Conservation (phyloP, 176 grass and related monocot genomes). For the Avena insularis region DNA sequence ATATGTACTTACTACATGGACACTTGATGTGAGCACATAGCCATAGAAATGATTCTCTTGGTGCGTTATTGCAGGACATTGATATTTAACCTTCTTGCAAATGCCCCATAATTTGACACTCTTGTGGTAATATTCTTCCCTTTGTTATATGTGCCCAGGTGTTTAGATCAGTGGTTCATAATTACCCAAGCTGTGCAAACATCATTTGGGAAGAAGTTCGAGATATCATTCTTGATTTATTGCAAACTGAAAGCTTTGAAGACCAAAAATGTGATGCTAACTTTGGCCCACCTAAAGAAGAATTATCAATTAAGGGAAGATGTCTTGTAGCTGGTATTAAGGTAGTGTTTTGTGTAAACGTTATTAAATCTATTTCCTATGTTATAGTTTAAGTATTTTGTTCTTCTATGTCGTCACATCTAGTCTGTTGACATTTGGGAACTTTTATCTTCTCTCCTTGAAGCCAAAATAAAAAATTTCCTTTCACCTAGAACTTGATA, state of each 20-base stretch:
- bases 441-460: slow-evolving; percentile 1
- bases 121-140: slow-evolving; percentile 22
- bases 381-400: background rate
- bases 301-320: slow-evolving; percentile 67
- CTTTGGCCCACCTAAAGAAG: slow-evolving; percentile 65
- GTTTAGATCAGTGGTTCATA: slow-evolving; percentile 78
- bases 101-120: slow-evolving; percentile 11
- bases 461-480: background rate
- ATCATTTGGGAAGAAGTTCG: slow-evolving; percentile 72
- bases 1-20: background rate
- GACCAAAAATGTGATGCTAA: slow-evolving; percentile 54
- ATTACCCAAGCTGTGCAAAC: slow-evolving; percentile 73
- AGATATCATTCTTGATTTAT: slow-evolving; percentile 56
- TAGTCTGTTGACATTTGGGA: background rate
- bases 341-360: slow-evolving; percentile 52
- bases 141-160: slow-evolving; percentile 54
- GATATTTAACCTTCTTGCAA: slow-evolving; percentile 32
- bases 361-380: background rate
- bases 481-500: background rate
- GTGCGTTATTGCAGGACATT: slow-evolving; percentile 13
- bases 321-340: slow-evolving; percentile 84
- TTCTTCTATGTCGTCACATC: background rate
- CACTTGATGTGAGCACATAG: slow-evolving; percentile 1
- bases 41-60: slow-evolving; percentile 14
- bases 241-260: slow-evolving; percentile 58